These are phyloP conservation scores for Phaffomyces antillensis DNA, from an alignment of 805 yeast species.

Conservation along the genomic window DNA sequence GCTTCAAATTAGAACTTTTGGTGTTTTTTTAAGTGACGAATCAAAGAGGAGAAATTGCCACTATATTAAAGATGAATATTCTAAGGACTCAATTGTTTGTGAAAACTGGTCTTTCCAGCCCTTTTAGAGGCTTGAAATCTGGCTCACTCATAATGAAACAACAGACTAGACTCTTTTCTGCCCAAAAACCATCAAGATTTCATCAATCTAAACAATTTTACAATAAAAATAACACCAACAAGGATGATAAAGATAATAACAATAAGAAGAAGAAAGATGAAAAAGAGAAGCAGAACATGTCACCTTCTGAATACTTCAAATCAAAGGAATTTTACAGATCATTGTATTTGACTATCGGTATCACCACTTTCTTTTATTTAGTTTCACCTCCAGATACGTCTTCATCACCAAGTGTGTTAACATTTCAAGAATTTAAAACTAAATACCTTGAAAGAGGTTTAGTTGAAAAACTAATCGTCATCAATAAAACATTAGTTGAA, in stretches of 20 bases:
- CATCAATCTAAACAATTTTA: slow-evolving; percentile 5
- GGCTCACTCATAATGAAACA: background rate
- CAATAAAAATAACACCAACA: slow-evolving; percentile 7
- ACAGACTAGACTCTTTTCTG: slow-evolving; percentile 4
- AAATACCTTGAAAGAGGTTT: slow-evolving; percentile 68
- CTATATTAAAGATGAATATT: background rate
- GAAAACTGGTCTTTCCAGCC: background rate
- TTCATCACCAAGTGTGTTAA: slow-evolving; percentile 31
- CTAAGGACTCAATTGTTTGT: background rate
- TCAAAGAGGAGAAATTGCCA: background rate
- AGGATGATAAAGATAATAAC: slow-evolving; percentile 12
- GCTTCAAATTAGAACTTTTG: too few relatives aligned
- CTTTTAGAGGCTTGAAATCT: too few relatives aligned
- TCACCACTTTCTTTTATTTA: slow-evolving; percentile 30
- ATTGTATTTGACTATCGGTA: slow-evolving; percentile 31
- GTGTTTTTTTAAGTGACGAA: too few relatives aligned
- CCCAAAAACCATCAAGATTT: slow-evolving; percentile 5
- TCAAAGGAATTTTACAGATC: slow-evolving; percentile 37
- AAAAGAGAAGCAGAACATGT: slow-evolving; percentile 20
- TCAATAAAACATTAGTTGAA: slow-evolving; percentile 71
- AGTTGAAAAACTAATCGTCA: slow-evolving; percentile 66
- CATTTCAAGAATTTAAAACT: slow-evolving; percentile 88
- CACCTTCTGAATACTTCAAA: slow-evolving; percentile 30
- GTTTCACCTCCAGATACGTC: slow-evolving; percentile 22
- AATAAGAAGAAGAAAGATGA: slow-evolving; percentile 9